These are phyloP conservation scores for Ustilago curta DNA, from an alignment of 1,284 basidiomycete genomes.

Conservation along the genomic window DNA sequence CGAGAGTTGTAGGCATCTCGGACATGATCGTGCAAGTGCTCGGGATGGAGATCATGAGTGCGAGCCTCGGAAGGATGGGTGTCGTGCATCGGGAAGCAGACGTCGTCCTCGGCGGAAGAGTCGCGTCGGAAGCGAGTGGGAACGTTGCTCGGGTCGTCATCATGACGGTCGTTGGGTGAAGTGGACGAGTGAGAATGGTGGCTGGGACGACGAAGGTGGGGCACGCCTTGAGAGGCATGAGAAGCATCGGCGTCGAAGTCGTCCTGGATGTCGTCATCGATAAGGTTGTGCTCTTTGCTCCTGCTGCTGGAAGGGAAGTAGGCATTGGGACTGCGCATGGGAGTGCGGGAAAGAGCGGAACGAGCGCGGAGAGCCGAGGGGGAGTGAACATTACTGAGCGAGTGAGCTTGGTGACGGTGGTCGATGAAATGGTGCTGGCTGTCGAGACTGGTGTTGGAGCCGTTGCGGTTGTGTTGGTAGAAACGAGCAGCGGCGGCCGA, in stretches of 20 bases:
- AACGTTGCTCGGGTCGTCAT: conserved; percentile 13
- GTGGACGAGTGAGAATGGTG: conserved; percentile 25
- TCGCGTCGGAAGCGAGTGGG: conserved; percentile 47
- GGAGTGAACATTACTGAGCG: conserved; percentile 57
- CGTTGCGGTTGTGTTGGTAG: conserved; percentile 63
- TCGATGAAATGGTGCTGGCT: conserved; percentile 68
- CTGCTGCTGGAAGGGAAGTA: conserved; percentile 39
- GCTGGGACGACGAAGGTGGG: conserved; percentile 25
- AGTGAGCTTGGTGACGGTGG: conserved; percentile 66
- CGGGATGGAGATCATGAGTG: conserved; percentile 23
- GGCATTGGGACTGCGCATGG: conserved; percentile 43
- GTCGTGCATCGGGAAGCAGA: conserved; percentile 65
- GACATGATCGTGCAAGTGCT: conserved; percentile 27
- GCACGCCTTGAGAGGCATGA: conserved; percentile 42
- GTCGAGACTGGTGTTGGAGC: conserved; percentile 65
- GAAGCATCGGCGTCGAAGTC: conserved; percentile 33
- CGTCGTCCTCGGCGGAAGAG: conserved; percentile 63
- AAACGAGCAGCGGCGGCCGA: conserved; percentile 55
- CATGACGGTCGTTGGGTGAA: conserved; percentile 15
- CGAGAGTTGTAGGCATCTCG: conserved; percentile 23
- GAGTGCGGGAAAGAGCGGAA: conserved; percentile 37
- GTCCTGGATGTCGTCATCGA: conserved; percentile 38
- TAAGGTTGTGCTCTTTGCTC: conserved; percentile 29
- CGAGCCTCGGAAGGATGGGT: conserved; percentile 21
- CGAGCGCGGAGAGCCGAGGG: conserved; percentile 50